Conservation (phyloP, 2,329 filamentous ascomycete genomes). For the Dactylellina sp. region DNA sequence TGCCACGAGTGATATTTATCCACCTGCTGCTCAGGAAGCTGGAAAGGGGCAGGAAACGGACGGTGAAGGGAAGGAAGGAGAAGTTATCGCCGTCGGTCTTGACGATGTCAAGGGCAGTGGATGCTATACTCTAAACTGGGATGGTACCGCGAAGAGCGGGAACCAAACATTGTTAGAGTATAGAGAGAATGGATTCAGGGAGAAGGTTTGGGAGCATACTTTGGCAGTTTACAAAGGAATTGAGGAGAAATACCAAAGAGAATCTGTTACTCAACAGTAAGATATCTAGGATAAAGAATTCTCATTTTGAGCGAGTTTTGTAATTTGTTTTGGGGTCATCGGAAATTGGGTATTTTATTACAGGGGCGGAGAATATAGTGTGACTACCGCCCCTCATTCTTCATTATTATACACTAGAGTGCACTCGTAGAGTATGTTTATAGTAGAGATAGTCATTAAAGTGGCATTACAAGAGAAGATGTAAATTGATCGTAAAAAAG, state of each 20-base stretch:
- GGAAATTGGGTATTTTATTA: too few species aligned
- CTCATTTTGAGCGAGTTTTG: too few species aligned
- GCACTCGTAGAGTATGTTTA: too few species aligned
- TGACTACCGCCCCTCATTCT: too few species aligned
- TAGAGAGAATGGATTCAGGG: conserved; percentile 60
- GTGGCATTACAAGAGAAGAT: too few species aligned
- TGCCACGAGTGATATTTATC: conserved; percentile 63
- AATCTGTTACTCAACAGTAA: not conserved
- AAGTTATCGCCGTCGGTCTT: conserved; percentile 58
- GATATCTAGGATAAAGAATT: not conserved
- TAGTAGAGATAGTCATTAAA: too few species aligned
- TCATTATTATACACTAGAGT: too few species aligned
- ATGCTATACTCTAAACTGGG: conserved; percentile 60
- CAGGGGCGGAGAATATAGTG: too few species aligned
- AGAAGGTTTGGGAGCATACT: conserved; percentile 63
- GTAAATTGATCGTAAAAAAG: too few species aligned
- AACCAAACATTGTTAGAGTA: conserved; percentile 60
- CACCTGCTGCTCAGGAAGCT: conserved; percentile 19
- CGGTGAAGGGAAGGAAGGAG: conserved; percentile 25
- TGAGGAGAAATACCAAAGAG: conserved; percentile 36
- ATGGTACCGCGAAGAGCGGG: conserved; percentile 57
- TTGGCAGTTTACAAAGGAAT: conserved; percentile 54
- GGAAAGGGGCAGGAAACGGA: not conserved
- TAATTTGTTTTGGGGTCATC: too few species aligned
- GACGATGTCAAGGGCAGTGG: conserved; percentile 61